phyloP scores from a whole-genome alignment of 495 filamentous ascomycete genomes.

The Neurospora sp. region DNA sequence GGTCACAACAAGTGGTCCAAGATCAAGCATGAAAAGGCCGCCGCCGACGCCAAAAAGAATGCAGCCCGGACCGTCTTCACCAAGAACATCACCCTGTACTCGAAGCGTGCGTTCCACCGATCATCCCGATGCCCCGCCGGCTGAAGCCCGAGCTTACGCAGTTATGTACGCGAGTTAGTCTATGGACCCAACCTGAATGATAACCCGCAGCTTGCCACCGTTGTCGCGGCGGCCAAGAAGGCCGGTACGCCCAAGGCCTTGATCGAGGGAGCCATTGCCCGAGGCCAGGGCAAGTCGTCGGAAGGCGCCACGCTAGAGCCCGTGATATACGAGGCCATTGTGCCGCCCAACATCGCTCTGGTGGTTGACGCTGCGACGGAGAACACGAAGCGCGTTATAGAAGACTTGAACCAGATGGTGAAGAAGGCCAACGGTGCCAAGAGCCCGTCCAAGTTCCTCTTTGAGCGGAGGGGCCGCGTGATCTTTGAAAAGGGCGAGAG shows the following conservation, averaged over 20 bases:
- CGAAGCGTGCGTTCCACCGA: slow-evolving; percentile 33
- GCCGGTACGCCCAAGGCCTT: slow-evolving; percentile 69
- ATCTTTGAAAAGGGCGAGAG: slow-evolving; percentile 50
- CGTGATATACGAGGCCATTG: slow-evolving; percentile 70
- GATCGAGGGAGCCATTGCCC: slow-evolving; percentile 75
- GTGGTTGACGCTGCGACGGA: slow-evolving; percentile 74
- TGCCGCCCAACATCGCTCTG: slow-evolving; percentile 65
- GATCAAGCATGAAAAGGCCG: slow-evolving; percentile 88
- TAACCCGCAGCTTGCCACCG: slow-evolving; percentile 63
- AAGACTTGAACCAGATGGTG: slow-evolving; percentile 57
- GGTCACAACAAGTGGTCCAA: slow-evolving; percentile 92
- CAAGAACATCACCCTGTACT: slow-evolving; percentile 42
- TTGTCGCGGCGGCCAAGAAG: slow-evolving; percentile 75
- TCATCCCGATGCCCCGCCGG: slow-evolving; percentile 1
- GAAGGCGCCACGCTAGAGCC: slow-evolving; percentile 63
- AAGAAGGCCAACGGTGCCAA: slow-evolving; percentile 57
- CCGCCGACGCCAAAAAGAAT: slow-evolving; percentile 55
- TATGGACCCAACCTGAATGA: slow-evolving; percentile 58
- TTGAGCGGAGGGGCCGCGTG: slow-evolving; percentile 65
- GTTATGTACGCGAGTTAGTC: slow-evolving; percentile 16
- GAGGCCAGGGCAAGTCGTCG: slow-evolving; percentile 72
- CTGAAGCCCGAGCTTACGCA: slow-evolving; percentile 6
- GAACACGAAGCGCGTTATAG: slow-evolving; percentile 58
- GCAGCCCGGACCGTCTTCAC: slow-evolving; percentile 33
- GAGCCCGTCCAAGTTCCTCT: slow-evolving; percentile 72